phyloP scores from a whole-genome alignment of 495 filamentous ascomycete genomes.

The Neurospora sp. region DNA sequence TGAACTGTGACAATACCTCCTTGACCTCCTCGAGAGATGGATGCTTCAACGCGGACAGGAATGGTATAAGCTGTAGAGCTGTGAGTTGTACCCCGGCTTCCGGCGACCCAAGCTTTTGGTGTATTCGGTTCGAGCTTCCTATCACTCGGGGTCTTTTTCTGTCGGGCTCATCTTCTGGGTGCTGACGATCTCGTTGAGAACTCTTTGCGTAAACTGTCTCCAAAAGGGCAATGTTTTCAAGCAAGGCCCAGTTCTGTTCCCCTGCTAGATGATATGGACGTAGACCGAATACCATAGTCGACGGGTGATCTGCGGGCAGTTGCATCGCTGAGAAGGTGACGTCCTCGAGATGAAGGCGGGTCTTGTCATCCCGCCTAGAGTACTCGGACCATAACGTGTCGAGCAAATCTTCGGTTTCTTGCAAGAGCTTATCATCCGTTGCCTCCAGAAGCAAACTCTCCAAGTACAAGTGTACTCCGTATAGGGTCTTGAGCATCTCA shows the following conservation, averaged over 20 bases:
- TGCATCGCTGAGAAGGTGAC: conserved; percentile 42
- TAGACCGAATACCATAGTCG: conserved; percentile 35
- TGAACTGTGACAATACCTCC: conserved; percentile 23
- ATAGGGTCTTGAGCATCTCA: conserved; percentile 58
- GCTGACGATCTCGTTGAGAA: conserved; percentile 14
- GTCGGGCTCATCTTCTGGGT: conserved; percentile 22
- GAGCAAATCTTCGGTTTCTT: conserved; percentile 40
- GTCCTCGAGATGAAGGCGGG: conserved; percentile 69
- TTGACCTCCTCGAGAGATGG: conserved; percentile 29
- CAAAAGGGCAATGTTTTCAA: conserved; percentile 41
- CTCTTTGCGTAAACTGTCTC: conserved; percentile 31
- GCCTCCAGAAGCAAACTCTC: conserved; percentile 27
- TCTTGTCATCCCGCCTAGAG: conserved; percentile 54
- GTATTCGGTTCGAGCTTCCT: conserved; percentile 48
- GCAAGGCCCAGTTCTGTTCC: conserved; percentile 44
- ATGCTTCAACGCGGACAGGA: conserved; percentile 43
- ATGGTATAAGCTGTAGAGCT: conserved; percentile 70
- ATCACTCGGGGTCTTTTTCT: conserved; percentile 56
- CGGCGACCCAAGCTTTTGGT: conserved; percentile 47
- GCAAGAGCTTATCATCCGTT: conserved; percentile 18
- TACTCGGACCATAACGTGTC: conserved; percentile 65
- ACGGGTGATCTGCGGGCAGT: conserved; percentile 23
- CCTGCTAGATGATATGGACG: conserved; percentile 33
- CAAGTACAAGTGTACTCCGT: conserved; percentile 52
- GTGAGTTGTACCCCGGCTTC: conserved; percentile 48